These are phyloP conservation scores for Geum urbanum DNA, from an alignment of 306 rosid genomes.

Conservation along the genomic window DNA sequence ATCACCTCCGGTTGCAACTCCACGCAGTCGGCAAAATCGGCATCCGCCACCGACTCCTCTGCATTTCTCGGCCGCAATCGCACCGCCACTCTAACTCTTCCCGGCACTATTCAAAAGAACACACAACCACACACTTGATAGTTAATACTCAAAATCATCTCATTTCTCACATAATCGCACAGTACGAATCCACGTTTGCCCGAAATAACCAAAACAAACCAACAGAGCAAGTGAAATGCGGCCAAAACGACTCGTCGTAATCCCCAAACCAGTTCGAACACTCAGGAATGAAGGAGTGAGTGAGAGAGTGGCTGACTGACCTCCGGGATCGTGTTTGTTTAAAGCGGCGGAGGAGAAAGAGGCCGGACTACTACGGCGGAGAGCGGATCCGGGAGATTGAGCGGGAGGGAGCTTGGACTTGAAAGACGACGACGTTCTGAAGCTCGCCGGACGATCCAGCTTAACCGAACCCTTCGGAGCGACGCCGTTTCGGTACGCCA, in stretches of 20 bases:
- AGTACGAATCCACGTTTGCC: neutral
- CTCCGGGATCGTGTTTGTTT: conserved; percentile 35
- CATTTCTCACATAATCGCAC: neutral
- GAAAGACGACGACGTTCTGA: conserved; percentile 42
- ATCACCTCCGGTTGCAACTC: conserved; percentile 90
- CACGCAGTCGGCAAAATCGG: conserved; percentile 92
- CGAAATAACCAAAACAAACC: neutral
- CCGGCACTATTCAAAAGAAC: conserved; percentile 52
- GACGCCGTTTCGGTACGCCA: conserved; percentile 35
- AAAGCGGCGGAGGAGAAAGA: conserved; percentile 25
- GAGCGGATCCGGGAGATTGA: conserved; percentile 35
- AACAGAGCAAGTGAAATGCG: no score
- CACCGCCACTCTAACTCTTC: conserved; percentile 94
- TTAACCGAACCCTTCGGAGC: conserved; percentile 25
- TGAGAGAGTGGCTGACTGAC: conserved; percentile 12
- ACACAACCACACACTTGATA: neutral
- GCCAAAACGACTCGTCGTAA: neutral
- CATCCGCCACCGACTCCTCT: conserved; percentile 75
- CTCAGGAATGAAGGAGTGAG: neutral
- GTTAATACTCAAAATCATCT: neutral
- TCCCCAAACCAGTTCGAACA: neutral
- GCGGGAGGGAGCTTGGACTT: conserved; percentile 33
- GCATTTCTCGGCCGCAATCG: conserved; percentile 83
- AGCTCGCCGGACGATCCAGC: conserved; percentile 42
- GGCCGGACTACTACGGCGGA: conserved; percentile 40